Conservation (phyloP, 306 rosid species). For the Quercus aquifolioides region DNA sequence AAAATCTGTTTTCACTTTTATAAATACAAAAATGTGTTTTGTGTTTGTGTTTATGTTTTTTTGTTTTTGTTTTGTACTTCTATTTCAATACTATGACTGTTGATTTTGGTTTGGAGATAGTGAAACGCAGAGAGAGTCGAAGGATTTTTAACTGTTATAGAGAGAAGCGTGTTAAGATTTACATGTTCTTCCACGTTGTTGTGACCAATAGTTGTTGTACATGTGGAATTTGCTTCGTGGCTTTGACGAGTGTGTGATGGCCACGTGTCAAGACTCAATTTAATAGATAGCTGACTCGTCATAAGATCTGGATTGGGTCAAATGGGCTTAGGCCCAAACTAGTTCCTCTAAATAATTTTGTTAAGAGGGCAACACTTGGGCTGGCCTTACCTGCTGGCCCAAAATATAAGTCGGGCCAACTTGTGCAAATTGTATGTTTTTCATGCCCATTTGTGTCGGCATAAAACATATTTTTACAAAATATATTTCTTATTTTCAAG, state of each 20-base stretch:
- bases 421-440: no score
- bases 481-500: no score
- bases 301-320: neutral
- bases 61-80: no score
- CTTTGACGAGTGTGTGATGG: neutral
- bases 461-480: no score
- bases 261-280: neutral
- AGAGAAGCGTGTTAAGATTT: neutral
- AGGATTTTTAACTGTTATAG: no score
- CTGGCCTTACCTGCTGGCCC: no score
- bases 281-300: conserved; percentile 12
- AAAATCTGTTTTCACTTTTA: neutral
- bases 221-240: conserved; percentile 25
- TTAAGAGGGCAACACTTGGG: no score
- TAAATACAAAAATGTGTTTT: neutral
- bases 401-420: no score
- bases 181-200: conserved; percentile 51
- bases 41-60: neutral
- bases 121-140: no score
- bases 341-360: no score
- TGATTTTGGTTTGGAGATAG: neutral
- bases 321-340: no score
- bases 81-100: neutral
- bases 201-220: conserved; percentile 24
- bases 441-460: no score